Percentiles rank a stretch among this genome's conserved stretches.
These are phyloP conservation scores for Claviceps spartinae DNA, from an alignment of 2,329 filamentous ascomycete species.

Conservation along the genomic window DNA sequence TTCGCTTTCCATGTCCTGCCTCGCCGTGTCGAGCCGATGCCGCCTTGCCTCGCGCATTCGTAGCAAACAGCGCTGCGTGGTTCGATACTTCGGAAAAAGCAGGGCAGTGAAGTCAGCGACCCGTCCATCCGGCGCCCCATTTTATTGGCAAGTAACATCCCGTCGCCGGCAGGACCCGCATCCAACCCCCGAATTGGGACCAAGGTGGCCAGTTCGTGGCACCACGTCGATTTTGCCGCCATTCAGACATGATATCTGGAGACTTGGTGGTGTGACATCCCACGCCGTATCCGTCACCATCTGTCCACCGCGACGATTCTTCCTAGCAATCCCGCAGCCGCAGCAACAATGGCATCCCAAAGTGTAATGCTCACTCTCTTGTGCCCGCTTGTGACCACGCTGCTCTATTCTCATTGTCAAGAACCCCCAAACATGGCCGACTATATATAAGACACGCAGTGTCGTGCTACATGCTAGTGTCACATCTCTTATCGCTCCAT, in stretches of 20 bases:
- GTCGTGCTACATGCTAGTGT: not conserved
- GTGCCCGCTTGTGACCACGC: not conserved
- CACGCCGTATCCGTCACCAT: not conserved
- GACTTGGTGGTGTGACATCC: constrained; percentile 3
- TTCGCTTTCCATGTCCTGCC: not conserved
- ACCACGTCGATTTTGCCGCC: not conserved
- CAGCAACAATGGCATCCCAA: too few relatives aligned
- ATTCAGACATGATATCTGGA: too few relatives aligned
- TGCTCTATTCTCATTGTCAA: not conserved
- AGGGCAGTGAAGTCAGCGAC: not conserved
- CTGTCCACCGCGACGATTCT: constrained; percentile 2
- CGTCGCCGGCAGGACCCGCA: constrained; percentile 1
- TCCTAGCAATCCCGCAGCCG: not conserved
- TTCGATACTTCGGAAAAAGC: constrained; percentile 2
- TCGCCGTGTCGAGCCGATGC: too few relatives aligned
- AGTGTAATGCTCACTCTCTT: not conserved
- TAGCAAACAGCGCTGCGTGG: not conserved
- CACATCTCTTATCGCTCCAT: not conserved
- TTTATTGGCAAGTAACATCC: not conserved
- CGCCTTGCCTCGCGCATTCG: too few relatives aligned
- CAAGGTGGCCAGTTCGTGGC: not conserved
- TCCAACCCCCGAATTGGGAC: not conserved
- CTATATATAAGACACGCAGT: not conserved
- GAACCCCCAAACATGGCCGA: not conserved
- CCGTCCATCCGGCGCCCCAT: not conserved